Base-by-base conservation (phyloP, 106 monocot species). In the Allium sativum region DNA sequence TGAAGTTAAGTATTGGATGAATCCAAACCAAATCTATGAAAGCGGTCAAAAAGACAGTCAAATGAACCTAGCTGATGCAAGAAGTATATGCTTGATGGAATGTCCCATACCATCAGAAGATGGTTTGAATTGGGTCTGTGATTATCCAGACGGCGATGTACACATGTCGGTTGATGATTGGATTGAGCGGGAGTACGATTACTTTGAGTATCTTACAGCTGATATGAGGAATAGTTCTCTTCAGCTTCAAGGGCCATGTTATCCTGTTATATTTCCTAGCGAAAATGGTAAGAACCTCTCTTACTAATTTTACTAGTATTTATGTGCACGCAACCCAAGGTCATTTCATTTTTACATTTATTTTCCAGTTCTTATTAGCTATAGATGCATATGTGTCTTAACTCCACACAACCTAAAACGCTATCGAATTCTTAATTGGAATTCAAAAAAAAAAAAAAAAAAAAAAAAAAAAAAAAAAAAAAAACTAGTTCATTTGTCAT, bases 81-180 rank as follows among this genome's bases (percentile, higher is more conserved):
- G 70, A 40, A 82, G 74, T 45, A 72, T 87, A 31, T 87, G 82
- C 71, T 79, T 82, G 65, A 87, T 87, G 87, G 87, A 87, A 71
- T 87, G 87, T 44, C 87, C 82, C 10, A 72, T 63, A 65, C 82
- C 92, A 46, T 88, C 98, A 11, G 92, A 87, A 46, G 98, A 98
- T 64, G 78, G 82, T 18, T 77, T 98, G 21, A 88, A 71, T 46
- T 98, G 85, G 81, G 82, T 98, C 0, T 98, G 98, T 67, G 92
- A 92, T 59, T 98, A 98, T 78, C 98, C 98, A 9, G 98, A 92
- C 10, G 98, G 98, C n/a, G 98, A 98, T 40, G 90, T 98, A 17
- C 79, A 61, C 41, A 74, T 98, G 44, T 73, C 88, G 8, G 59
- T 85, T 2, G 98, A 98, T 72, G 98, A 98, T 45, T 98, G 98